These are phyloP conservation scores for Ehretia macrophylla DNA, from an alignment of 257 asterid species.

Conservation along the genomic window DNA sequence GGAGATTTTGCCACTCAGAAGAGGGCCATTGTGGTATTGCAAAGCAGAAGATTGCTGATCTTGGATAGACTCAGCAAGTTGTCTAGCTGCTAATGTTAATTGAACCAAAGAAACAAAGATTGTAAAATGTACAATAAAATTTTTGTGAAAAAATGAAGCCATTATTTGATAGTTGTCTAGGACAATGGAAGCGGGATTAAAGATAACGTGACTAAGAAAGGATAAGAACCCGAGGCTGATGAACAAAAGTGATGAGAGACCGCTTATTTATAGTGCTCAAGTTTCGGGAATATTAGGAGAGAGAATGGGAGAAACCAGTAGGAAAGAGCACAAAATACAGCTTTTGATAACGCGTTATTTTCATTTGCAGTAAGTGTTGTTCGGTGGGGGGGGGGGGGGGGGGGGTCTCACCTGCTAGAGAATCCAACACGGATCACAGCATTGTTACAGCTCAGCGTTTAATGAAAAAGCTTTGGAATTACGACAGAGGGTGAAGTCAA, in stretches of 20 bases:
- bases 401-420: background rate
- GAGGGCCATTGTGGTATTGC: slow-evolving; percentile 45
- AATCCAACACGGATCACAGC: slow-evolving; percentile 21
- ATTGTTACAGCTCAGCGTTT: slow-evolving; percentile 2
- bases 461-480: background rate
- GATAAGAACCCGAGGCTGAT: background rate
- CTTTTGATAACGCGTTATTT: slow-evolving; percentile 5
- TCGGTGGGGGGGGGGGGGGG: background rate
- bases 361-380: background rate
- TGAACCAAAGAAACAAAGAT: slow-evolving; percentile 6
- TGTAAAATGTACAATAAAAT: background rate
- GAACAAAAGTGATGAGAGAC: background rate
- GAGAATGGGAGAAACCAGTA: slow-evolving; percentile 1
- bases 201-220: too few species aligned
- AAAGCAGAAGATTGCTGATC: slow-evolving; percentile 19
- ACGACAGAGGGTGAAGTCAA: too few species aligned
- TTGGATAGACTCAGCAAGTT: slow-evolving; percentile 7
- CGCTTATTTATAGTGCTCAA: background rate
- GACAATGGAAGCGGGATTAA: too few species aligned
- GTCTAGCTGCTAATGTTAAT: slow-evolving; percentile 12
- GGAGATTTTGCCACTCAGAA: slow-evolving; percentile 34
- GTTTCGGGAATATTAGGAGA: background rate
- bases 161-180: background rate
- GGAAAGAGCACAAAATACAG: slow-evolving; percentile 13
- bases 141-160: slow-evolving; percentile 11